A percentile compares a stretch with the other conserved stretches of the same genome.
Conservation (phyloP, 306 rosid species). For the Gillenia trifoliata region DNA sequence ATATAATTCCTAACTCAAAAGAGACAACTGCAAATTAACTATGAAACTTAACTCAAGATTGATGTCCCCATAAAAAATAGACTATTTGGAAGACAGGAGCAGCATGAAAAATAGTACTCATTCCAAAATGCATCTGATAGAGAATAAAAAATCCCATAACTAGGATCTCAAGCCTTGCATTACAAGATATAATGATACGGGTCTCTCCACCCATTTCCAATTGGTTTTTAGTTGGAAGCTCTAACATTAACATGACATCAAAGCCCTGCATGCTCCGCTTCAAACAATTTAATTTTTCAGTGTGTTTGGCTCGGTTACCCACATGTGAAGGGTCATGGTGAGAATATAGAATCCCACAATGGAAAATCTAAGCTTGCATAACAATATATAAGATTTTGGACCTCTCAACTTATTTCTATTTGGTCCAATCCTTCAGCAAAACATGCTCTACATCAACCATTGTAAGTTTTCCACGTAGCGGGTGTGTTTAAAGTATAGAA, state of each 20-base stretch:
- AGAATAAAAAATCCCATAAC: background rate
- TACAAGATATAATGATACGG: background rate
- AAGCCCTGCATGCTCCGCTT: background rate
- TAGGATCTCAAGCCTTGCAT: background rate
- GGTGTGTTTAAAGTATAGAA: background rate
- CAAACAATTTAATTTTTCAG: background rate
- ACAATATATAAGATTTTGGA: background rate
- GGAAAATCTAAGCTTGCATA: background rate
- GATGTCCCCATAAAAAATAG: background rate
- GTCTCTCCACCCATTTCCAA: background rate
- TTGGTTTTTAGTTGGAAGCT: background rate
- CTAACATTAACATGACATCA: background rate
- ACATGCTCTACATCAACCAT: background rate
- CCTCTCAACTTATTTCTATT: background rate
- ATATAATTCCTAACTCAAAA: background rate
- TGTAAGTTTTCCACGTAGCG: background rate
- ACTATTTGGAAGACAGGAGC: background rate
- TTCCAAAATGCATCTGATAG: background rate
- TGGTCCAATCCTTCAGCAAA: background rate
- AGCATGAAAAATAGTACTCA: background rate
- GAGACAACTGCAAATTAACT: background rate
- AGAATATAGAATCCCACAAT: background rate
- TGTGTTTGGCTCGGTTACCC: background rate
- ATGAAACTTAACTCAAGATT: background rate
- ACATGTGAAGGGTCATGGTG: background rate